Evolutionary conservation across 176 grass and related monocot genomes (phyloP).

Genomic region (Dendrocalamus sinicus): DNA sequence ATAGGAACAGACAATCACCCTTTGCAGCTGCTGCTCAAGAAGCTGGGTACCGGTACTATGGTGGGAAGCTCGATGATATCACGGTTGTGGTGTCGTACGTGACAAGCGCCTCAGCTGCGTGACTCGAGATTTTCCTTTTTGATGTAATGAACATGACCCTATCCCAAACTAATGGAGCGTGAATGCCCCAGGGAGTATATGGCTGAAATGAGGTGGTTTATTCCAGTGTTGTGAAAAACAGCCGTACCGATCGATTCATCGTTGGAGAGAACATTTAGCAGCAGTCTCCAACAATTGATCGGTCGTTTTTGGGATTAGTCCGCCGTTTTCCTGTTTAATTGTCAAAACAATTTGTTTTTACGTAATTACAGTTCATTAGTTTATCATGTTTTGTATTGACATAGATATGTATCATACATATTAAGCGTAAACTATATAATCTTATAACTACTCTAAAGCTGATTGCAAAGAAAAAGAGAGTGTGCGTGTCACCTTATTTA

Average conservation of each 20-base stretch:
- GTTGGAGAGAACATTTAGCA: not conserved
- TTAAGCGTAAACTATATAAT: too few relatives aligned
- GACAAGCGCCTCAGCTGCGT: constrained; percentile 18
- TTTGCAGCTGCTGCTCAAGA: constrained; percentile 90
- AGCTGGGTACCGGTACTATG: constrained; percentile 90
- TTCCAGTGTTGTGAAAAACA: constrained; percentile 18
- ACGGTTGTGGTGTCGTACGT: constrained; percentile 89
- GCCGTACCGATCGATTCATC: not conserved
- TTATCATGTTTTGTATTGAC: too few relatives aligned
- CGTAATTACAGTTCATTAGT: too few relatives aligned
- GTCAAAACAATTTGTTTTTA: too few relatives aligned
- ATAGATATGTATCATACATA: too few relatives aligned
- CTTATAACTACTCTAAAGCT: too few relatives aligned
- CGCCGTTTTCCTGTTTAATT: too few relatives aligned
- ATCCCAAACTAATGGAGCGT: constrained; percentile 33
- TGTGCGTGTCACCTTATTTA: too few relatives aligned
- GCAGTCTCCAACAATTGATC: too few relatives aligned
- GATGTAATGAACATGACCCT: constrained; percentile 37
- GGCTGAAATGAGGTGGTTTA: not conserved
- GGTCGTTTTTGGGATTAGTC: too few relatives aligned
- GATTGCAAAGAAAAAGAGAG: too few relatives aligned
- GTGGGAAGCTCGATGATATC: constrained; percentile 94
- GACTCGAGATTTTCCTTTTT: not conserved
- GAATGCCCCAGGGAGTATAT: constrained; percentile 27
- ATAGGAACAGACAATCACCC: constrained; percentile 85